Base-by-base conservation (phyloP, 1,284 basidiomycete genomes). In the Naganishia albida region DNA sequence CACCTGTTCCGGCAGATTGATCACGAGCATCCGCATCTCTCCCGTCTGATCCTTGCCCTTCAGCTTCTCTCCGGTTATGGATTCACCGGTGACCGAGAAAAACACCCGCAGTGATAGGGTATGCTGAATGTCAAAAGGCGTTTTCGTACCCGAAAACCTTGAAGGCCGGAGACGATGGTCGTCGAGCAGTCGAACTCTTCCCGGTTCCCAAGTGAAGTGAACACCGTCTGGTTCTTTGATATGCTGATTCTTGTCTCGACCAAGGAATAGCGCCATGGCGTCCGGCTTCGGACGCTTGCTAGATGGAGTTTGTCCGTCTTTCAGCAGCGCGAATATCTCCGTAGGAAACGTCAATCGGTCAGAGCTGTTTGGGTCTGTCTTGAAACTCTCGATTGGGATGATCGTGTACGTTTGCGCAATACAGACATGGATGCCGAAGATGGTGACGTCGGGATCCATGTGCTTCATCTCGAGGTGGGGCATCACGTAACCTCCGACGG, bases 1-100 rank as follows among this genome's bases (percentile, higher is more conserved):
- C n/a, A 56, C 20, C 42, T 28, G 40, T 28, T 56, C 40, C 12
- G 39, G 16, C 15, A 56, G n/a, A 44, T 56, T 56, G 18, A 56
- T 56, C 13, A 56, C 54, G 23, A 56, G 18, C 54, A 56, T 56
- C 25, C 54, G 40, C 54, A 56, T 30, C 42, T 56, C 54, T 18
- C 54, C 54, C 0, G 23, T 42, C 7, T 28, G 39, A 13, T 42
- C 23, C 6, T 40, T 20, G 12, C 38, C 53, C 53, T 13, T n/a
- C 7, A 56, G 40, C 42, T 25, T 20, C n/a, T 25, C 18, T n/a
- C 54, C 54, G 16, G 28, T 28, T 3, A 56, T 16, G 20, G 54
- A 15, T 25, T 56, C 54, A 2, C 54, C 54, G 6, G 16, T 25
- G 1, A 56, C 42, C n/a, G 54, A 44, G 39, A 56, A 56, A 40